phyloP scores from a whole-genome alignment of 305 asterid genomes.

The Ajuga reptans region DNA sequence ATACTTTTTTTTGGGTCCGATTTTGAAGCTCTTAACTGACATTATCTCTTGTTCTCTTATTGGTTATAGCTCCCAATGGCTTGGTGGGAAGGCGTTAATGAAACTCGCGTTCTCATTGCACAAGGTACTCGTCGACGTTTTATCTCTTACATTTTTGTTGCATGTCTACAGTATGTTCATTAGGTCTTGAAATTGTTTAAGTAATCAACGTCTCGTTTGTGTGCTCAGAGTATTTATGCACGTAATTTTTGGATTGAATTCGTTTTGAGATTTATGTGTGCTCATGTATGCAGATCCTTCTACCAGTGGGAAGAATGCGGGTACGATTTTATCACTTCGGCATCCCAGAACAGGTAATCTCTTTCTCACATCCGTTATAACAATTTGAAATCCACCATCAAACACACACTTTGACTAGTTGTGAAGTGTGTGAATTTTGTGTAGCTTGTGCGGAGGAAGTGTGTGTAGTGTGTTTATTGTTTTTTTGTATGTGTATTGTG shows the following conservation, averaged over 20 bases:
- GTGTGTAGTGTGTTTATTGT: neutral
- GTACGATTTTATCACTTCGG: constrained; percentile 51
- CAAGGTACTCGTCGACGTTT: constrained; percentile 39
- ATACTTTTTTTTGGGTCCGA: neutral
- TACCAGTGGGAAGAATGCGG: constrained; percentile 34
- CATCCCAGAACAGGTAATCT: constrained; percentile 82
- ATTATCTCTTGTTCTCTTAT: neutral
- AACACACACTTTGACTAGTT: too few species aligned
- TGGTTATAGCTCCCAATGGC: constrained; percentile 42
- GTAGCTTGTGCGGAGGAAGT: too few species aligned
- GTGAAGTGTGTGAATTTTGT: neutral
- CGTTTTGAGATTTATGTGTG: neutral
- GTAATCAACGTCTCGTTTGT: neutral
- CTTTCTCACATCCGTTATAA: too few species aligned
- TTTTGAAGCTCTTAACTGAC: constrained; percentile 14
- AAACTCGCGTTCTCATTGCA: constrained; percentile 63
- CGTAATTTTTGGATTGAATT: constrained; percentile 1
- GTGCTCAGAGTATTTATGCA: neutral
- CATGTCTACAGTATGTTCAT: neutral
- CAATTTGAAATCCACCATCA: too few species aligned
- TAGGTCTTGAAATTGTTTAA: neutral
- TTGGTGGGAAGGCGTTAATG: constrained; percentile 58
- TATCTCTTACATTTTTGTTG: neutral
- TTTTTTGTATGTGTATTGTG: too few species aligned
- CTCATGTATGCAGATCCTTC: constrained; percentile 43